phyloP scores from a whole-genome alignment of 2,329 filamentous ascomycete genomes.

The Colletotrichum somersetense region DNA sequence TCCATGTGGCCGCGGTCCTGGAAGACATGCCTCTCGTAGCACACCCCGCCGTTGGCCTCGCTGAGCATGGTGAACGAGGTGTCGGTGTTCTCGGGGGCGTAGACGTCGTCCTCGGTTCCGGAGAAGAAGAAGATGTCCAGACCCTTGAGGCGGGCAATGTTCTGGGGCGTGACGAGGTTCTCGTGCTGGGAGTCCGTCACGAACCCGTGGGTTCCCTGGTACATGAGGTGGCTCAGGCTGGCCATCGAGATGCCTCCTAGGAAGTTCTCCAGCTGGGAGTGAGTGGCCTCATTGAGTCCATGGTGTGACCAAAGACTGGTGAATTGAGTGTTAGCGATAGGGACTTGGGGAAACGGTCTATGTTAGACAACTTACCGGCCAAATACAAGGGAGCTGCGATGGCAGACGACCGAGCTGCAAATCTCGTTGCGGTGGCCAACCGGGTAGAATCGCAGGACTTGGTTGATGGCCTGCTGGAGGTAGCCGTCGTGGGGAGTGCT shows the following conservation, averaged over 20 bases:
- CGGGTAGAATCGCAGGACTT: slow-evolving; percentile 69
- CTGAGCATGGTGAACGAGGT: slow-evolving; percentile 44
- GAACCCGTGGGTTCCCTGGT: slow-evolving; percentile 63
- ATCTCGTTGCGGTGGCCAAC: slow-evolving; percentile 63
- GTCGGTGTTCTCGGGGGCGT: slow-evolving; percentile 45
- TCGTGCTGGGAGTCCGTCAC: slow-evolving; percentile 50
- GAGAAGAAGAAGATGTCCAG: slow-evolving; percentile 42
- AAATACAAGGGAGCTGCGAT: slow-evolving; percentile 70
- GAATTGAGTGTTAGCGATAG: not conserved
- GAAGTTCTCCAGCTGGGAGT: slow-evolving; percentile 70
- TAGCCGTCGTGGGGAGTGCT: slow-evolving; percentile 60
- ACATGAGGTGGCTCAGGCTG: slow-evolving; percentile 67
- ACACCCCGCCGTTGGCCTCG: slow-evolving; percentile 43
- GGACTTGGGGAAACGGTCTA: too few relatives aligned
- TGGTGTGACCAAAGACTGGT: slow-evolving; percentile 66
- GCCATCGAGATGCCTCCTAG: slow-evolving; percentile 73
- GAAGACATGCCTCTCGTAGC: slow-evolving; percentile 47
- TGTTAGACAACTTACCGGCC: slow-evolving; percentile 59
- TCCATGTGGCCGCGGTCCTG: slow-evolving; percentile 45
- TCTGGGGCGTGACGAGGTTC: slow-evolving; percentile 28
- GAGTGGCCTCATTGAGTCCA: slow-evolving; percentile 75
- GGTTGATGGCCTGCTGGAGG: slow-evolving; percentile 65
- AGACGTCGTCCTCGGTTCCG: slow-evolving; percentile 44
- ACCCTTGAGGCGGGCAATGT: slow-evolving; percentile 28
- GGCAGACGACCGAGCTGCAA: slow-evolving; percentile 72